Evolutionary conservation across 169 alveolate genomes (phyloP).

Genomic region (Miamiensis avidus): DNA sequence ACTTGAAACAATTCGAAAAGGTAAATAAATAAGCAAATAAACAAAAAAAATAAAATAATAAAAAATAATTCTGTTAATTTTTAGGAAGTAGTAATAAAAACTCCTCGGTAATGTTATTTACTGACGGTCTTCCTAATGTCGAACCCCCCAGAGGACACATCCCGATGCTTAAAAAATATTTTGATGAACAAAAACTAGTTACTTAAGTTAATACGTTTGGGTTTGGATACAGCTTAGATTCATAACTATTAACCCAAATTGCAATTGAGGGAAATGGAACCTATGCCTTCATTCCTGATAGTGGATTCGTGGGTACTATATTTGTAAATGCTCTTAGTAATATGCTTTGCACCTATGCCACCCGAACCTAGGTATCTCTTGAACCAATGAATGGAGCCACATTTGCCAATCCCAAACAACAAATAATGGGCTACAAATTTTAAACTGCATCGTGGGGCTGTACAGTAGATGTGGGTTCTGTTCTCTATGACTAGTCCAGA

Average conservation of each 20-base stretch:
- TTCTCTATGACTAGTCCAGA: background rate
- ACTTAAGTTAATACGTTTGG: constrained; percentile 15
- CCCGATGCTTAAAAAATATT: constrained; percentile 10
- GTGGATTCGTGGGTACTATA: constrained; percentile 11
- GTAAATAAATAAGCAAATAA: background rate
- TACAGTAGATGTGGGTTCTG: background rate
- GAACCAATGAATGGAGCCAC: background rate
- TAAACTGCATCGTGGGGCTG: background rate
- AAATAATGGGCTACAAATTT: background rate
- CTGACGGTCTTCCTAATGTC: constrained; percentile 25
- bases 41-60: too few relatives aligned
- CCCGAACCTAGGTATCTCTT: background rate
- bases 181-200: constrained; percentile 2
- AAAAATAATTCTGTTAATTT: too few relatives aligned
- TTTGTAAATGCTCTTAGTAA: constrained; percentile 14
- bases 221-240: constrained; percentile 16
- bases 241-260: constrained; percentile 1
- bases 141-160: constrained; percentile 26
- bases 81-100: background rate
- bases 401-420: too few relatives aligned
- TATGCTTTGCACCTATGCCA: background rate
- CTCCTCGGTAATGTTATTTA: background rate
- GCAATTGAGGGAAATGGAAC: constrained; percentile 21
- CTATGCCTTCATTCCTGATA: constrained; percentile 22
- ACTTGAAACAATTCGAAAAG: background rate